phyloP scores from a whole-genome alignment of 148 eudicot genomes.

The Chenopodium quinoa region DNA sequence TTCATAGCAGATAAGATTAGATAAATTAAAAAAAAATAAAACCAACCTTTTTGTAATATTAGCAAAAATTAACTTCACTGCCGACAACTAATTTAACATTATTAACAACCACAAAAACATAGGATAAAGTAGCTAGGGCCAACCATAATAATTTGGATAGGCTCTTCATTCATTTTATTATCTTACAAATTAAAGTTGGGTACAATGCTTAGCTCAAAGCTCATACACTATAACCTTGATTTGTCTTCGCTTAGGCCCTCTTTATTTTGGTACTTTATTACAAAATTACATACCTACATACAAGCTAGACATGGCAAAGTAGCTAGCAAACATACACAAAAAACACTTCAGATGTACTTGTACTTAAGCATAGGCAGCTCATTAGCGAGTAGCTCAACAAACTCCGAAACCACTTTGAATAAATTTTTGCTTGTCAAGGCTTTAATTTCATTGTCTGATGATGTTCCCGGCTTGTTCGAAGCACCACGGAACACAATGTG shows the following conservation, averaged over 20 bases:
- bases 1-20: no score
- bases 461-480: conserved; percentile 8
- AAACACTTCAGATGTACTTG: neutral
- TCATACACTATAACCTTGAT: neutral
- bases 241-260: neutral
- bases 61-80: no score
- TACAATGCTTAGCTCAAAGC: neutral
- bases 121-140: no score
- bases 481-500: conserved; percentile 14
- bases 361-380: neutral
- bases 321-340: neutral
- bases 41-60: no score
- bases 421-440: neutral
- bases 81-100: no score
- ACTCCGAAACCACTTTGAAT: conserved; percentile 7
- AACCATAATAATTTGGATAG: no score
- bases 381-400: neutral
- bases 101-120: no score
- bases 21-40: no score
- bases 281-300: neutral
- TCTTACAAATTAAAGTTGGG: neutral
- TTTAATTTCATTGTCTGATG: neutral
- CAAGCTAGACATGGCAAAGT: neutral
- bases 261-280: neutral
- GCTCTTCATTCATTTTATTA: no score